phyloP scores from a whole-genome alignment of 768 basidiomycete genomes.

The Pleurotus giganteus region DNA sequence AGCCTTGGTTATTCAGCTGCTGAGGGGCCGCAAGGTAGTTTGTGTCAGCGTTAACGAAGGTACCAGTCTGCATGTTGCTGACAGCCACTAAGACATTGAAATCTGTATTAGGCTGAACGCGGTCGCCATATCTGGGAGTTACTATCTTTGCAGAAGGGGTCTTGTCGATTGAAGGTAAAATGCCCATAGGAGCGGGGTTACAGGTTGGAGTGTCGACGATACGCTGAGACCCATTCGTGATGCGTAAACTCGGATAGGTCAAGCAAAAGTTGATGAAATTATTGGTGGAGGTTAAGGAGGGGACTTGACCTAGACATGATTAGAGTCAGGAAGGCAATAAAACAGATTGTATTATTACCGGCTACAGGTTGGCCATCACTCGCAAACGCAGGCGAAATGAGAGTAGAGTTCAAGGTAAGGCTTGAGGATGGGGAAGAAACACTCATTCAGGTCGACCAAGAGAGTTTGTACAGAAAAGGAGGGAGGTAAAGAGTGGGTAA shows the following conservation, averaged over 20 bases:
- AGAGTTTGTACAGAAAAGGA: too few species aligned
- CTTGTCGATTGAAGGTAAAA: slow-evolving; percentile 44
- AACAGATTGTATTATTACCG: too few species aligned
- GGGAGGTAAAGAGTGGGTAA: too few species aligned
- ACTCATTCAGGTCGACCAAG: too few species aligned
- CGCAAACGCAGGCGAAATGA: neutral
- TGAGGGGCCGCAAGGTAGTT: slow-evolving; percentile 61
- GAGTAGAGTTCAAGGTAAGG: neutral
- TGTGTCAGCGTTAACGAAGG: slow-evolving; percentile 53
- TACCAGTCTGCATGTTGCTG: slow-evolving; percentile 43
- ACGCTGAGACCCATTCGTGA: too few species aligned
- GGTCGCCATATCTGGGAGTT: slow-evolving; percentile 40
- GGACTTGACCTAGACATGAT: slow-evolving; percentile 51
- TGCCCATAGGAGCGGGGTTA: slow-evolving; percentile 58
- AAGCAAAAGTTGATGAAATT: slow-evolving; percentile 63
- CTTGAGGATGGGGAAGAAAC: too few species aligned
- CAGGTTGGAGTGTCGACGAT: too few species aligned
- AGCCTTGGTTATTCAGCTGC: slow-evolving; percentile 46
- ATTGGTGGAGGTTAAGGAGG: slow-evolving; percentile 52
- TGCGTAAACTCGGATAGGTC: too few species aligned
- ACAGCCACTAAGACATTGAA: slow-evolving; percentile 52
- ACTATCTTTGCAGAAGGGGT: slow-evolving; percentile 51
- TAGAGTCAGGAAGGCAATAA: too few species aligned
- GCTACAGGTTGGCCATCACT: neutral
- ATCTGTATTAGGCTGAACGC: slow-evolving; percentile 38